A percentile compares a stretch with the other conserved stretches of the same genome.
These are phyloP conservation scores for Coemansia sp. DNA, from an alignment of 192 early-diverging fungal species.

Conservation along the genomic window DNA sequence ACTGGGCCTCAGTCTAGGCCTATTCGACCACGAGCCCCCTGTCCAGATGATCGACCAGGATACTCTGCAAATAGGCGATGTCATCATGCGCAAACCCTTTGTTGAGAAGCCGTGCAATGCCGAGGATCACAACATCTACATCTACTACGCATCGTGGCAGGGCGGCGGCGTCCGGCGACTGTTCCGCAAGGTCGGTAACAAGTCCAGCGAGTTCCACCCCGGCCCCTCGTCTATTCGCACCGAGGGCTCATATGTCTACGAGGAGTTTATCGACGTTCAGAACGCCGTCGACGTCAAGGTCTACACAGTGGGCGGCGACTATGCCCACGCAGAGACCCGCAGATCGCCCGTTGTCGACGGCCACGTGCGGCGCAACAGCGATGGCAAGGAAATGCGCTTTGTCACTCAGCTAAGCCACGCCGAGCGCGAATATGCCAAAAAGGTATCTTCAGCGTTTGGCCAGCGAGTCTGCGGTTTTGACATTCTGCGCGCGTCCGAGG, in stretches of 20 bases:
- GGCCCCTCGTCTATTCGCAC: conserved; percentile 65
- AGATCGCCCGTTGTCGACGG: conserved; percentile 98
- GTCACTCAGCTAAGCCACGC: conserved; percentile 74
- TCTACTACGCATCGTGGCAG: conserved; percentile 79
- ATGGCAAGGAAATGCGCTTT: conserved; percentile 97
- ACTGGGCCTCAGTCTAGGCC: conserved; percentile 54
- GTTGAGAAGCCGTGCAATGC: conserved; percentile 97
- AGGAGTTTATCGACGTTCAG: conserved; percentile 91
- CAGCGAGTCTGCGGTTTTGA: conserved; percentile 97
- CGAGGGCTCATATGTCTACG: conserved; percentile 88
- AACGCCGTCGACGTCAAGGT: conserved; percentile 97
- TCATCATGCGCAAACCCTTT: conserved; percentile 85
- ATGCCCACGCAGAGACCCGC: conserved; percentile 93
- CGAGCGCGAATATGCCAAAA: conserved; percentile 76
- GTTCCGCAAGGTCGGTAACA: conserved; percentile 92
- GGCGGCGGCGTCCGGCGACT: conserved; percentile 82
- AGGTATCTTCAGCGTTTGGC: conserved; percentile 79
- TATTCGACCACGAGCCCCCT: conserved; percentile 11
- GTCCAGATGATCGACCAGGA: conserved; percentile 60
- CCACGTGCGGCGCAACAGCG: conserved; percentile 88
- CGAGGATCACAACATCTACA: conserved; percentile 96
- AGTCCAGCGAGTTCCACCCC: conserved; percentile 86
- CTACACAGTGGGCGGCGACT: conserved; percentile 89
- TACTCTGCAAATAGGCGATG: conserved; percentile 67
- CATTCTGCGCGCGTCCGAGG: conserved; percentile 69